Percentiles rank a stretch among this genome's conserved stretches.
These are phyloP conservation scores for Thelonectria blattea DNA, from an alignment of 2,329 filamentous ascomycete genomes.

Conservation along the genomic window DNA sequence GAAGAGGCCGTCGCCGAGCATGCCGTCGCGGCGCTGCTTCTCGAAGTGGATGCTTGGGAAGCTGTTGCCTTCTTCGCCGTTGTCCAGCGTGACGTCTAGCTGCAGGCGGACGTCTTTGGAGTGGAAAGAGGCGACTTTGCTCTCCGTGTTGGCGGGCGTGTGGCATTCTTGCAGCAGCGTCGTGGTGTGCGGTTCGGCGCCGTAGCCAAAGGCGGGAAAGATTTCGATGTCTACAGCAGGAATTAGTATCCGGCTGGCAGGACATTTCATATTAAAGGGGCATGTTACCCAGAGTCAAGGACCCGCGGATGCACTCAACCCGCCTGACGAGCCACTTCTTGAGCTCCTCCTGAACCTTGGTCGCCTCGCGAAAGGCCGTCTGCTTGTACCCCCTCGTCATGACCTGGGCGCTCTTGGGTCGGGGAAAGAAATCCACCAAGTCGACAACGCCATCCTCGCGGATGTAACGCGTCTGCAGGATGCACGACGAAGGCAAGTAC, in stretches of 20 bases:
- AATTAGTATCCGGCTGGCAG: not conserved
- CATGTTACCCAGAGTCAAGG: conserved; percentile 66
- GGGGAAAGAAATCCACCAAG: conserved; percentile 76
- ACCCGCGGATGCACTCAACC: conserved; percentile 74
- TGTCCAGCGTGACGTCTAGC: conserved; percentile 71
- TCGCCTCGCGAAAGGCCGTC: conserved; percentile 60
- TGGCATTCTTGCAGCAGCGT: conserved; percentile 56
- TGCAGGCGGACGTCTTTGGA: conserved; percentile 66
- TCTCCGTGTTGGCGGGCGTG: conserved; percentile 47
- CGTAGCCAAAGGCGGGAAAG: conserved; percentile 77
- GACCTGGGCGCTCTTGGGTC: conserved; percentile 65
- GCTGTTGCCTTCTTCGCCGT: conserved; percentile 47
- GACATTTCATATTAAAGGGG: no score
- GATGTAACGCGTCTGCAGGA: conserved; percentile 79
- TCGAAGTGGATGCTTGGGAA: conserved; percentile 62
- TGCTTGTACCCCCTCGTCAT: conserved; percentile 54
- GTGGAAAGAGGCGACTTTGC: conserved; percentile 69
- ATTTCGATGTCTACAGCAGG: conserved; percentile 64
- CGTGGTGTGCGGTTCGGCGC: conserved; percentile 65
- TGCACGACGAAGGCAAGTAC: conserved; percentile 76
- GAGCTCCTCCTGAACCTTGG: conserved; percentile 63
- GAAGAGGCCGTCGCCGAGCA: conserved; percentile 67
- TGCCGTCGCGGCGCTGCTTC: conserved; percentile 56
- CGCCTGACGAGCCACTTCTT: conserved; percentile 75
- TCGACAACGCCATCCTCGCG: conserved; percentile 77